phyloP scores from a whole-genome alignment of 2,329 filamentous ascomycete genomes.

The Aotearoamyces nothofagi region DNA sequence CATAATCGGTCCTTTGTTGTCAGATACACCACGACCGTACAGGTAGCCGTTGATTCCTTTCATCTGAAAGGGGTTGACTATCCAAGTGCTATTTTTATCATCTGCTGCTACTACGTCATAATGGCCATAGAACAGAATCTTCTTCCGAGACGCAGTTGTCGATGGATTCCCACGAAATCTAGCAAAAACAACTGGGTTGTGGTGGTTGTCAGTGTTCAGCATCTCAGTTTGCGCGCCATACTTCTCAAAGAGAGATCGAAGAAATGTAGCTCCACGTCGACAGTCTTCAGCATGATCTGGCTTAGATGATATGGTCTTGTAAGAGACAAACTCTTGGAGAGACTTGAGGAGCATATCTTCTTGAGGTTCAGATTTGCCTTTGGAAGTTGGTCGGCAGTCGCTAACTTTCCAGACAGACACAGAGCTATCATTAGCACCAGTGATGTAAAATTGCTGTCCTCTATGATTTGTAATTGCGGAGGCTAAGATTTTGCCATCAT shows the following conservation, averaged over 20 bases:
- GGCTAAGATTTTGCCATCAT: conserved; percentile 74
- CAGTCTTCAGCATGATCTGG: conserved; percentile 84
- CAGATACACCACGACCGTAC: conserved; percentile 90
- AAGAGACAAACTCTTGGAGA: conserved; percentile 75
- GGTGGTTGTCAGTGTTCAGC: conserved; percentile 60
- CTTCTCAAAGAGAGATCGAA: conserved; percentile 81
- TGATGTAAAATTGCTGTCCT: conserved; percentile 72
- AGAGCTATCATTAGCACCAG: conserved; percentile 82
- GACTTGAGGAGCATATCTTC: conserved; percentile 51
- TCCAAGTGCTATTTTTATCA: conserved; percentile 69
- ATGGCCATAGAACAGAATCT: conserved; percentile 91
- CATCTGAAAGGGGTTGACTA: conserved; percentile 76
- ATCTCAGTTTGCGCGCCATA: conserved; percentile 83
- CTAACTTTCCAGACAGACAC: conserved; percentile 77
- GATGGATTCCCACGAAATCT: conserved; percentile 67
- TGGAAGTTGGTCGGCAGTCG: conserved; percentile 15
- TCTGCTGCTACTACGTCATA: conserved; percentile 95
- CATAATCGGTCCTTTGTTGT: conserved; percentile 94
- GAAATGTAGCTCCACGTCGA: conserved; percentile 77
- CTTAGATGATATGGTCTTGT: conserved; percentile 79
- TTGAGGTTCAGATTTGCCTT: conserved; percentile 14
- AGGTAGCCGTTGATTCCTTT: conserved; percentile 82
- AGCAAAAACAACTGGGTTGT: conserved; percentile 88
- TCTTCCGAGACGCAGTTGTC: conserved; percentile 54
- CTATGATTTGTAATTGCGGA: conserved; percentile 61